Base-by-base conservation (phyloP, 2,329 filamentous ascomycete species). In the Coleophoma crateriformis region DNA sequence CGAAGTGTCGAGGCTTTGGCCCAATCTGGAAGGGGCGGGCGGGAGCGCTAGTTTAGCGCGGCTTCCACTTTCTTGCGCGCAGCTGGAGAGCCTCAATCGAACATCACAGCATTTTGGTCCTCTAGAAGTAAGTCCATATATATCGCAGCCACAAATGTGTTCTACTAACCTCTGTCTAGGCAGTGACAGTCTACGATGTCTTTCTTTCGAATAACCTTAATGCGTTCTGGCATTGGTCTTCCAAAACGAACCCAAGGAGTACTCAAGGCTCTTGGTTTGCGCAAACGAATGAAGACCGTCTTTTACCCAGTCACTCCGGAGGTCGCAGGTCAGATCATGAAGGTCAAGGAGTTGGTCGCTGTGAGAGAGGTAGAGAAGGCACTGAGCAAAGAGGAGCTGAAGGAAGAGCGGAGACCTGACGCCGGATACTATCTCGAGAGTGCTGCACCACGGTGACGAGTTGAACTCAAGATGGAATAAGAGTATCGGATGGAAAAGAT, bases 271-370 rank as follows among this genome's bases (percentile, higher is more conserved):
- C 81, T 89, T 50, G 85, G 85, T 40, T 76, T 89, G 41, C 81
- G 80, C 56, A 85, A 84, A 67, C 81, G 85, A 60, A 85, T 87
- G 80, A 76, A 73, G 33, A 88, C 83, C 43, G 85, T 88, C 62
- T 89, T 87, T 73, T 79, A 87, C 64, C 83, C 83, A 33, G 84
- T 88, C 51, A 76, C 78, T 17, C 79, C 77, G 19, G 78, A 82
- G 46, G 76, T 85, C 43, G 85, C 85, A 10, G 85, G 85, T 64
- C 82, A 87, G 61, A 87, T 89, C 61, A 86, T 88, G 79, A 81
- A 79, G 64, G 84, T 89, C 56, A 89, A 89, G 68, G 85, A 89
- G 62, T 67, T 89, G 49, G 79, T 89, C 10, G 76, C 82, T 42
- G 84, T 88, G 7, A 73, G 77, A 52, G 85, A 88, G 61, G 83